Evolutionary conservation across 805 yeast species (phyloP), one percentile per base, ranked within the genome.

Genomic region (Candida khao-thaluensis): DNA sequence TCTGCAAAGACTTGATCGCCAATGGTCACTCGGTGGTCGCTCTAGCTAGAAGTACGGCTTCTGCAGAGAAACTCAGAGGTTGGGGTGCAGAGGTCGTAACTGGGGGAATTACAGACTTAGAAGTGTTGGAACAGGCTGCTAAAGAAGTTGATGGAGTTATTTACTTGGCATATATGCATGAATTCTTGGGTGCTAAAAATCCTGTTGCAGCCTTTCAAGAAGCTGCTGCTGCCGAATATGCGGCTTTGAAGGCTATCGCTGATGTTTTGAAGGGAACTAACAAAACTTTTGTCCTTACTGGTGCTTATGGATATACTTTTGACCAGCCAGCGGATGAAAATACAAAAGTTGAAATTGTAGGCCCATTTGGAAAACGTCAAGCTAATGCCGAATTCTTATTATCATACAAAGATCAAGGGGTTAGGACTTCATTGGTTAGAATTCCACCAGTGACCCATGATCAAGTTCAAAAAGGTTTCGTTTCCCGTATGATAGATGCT

Each of bases 91-190:
- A 53, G 29, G 49, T 52, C 5, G 37, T 64, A 16, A 34, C 40
- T 12, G 74, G 73, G 16, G 52, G 44, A 8, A 43, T 69, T 2
- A 43, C 43, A 11, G 58, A 56, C 29, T 21, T 53, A 2, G 67
- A 63, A 0, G 26, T 49, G 2, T 48, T 69, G 10, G 49, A 39
- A 16, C 43, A 54, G 30, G 60, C 50, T 4, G 59, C 65, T 9
- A 17, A 38, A 6, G 51, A 50, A 31, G 37, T 59, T 7, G 74
- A 69, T 38, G 72, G 59, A 7, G 60, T 62, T 10, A 34, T 65
- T n/a, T 72, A 67, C 38, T 41, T 63, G 28, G 74, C 60, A 1
- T 67, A 58, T 43, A 44, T 51, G 18, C 64, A 61, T 41, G 64
- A 64, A 35, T 61, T 57, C 37, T 15, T 41, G 3, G 45, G 54